Base-by-base conservation (phyloP, 1,139 yeast species). In the Suhomyces coccinellae region DNA sequence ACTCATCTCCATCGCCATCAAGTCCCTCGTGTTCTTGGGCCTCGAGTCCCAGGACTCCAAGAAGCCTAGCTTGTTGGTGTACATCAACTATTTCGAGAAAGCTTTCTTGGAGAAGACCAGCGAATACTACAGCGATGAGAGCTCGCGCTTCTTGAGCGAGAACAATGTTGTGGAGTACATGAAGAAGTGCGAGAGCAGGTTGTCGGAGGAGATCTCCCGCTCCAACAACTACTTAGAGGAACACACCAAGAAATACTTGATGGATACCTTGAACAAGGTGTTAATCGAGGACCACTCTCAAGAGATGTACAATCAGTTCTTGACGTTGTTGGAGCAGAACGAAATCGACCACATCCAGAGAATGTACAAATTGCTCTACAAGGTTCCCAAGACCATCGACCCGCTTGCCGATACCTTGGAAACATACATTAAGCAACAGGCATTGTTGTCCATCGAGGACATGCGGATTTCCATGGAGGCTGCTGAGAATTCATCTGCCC, bases 101-200 rank as follows among this genome's bases (percentile, higher is more conserved):
- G 81, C 82, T 32, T 93, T 90, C 62, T 73, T 93, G 54, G 80
- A 78, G 30, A 83, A 80, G 45, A 91, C 99, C 1, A 79, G 76
- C 44, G 80, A 76, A 34, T 93, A 86, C 63, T 93, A 91, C 65
- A 69, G 73, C 33, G 71, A 71, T 40, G 97, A 91, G 65, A 83
- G 95, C 40, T 70, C 73, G 17, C 75, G 75, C 41, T 90, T 83
- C 61, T 72, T 93, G 52, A 67, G 78, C 5, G 79, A 80, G 34
- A 87, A 89, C 63, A 86, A 90, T 55, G 95, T 91, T 41, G 93
- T 91, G 33, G 96, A 89, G 60, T 93, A 93, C 67, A 85, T 93
- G 81, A 82, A 80, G 53, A 88, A 86, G 63, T 96, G 96, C 41
- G 91, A 87, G 57, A 75, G 80, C 38, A 77, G 97, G 52, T 80